Evolutionary conservation across 805 yeast genomes (phyloP), one percentile per base, ranked within the genome.

Genomic region (Saccharomyces kudriavzevii): DNA sequence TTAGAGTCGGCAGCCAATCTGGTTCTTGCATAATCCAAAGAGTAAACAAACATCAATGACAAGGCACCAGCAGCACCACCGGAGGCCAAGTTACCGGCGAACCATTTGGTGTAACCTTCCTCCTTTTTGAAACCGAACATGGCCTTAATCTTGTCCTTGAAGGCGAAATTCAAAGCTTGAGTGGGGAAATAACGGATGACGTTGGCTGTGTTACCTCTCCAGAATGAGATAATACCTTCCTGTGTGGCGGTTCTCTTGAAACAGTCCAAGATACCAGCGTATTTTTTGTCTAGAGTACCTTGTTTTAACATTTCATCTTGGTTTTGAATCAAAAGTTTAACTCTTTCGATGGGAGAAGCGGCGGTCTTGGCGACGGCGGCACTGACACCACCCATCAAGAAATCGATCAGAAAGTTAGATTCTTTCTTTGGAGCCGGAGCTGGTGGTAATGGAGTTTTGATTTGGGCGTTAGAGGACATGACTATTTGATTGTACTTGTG

Each of bases 201-300:
- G 79, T 90, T 90, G 71, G 97, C 97, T 64, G 97, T 91, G 91
- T 90, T 90, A 84, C 97, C 97, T 87, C 97, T 87, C 97, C 97
- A 90, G 92, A 90, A 89, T 61, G 97, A 78, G 64, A 77, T 81
- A 61, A 87, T 70, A 84, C 97, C 97, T 81, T 90, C 97, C 66
- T 86, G 89, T 67, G 87, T 86, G 63, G 91, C 86, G 66, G 97
- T 91, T 83, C 97, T 87, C 70, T 74, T 83, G 95, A 91, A 90
- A 81, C 96, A 89, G 73, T 90, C 97, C 60, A 67, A 77, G 63
- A 90, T 91, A 87, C 97, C 97, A 64, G 77, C 83, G 85, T 91
- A 90, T 74, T 80, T 84, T 70, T 73, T 81, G 65, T 89, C 80
- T 71, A 90, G 82, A 82, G 97, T 89, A 74, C 97, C 97, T 80